These are phyloP conservation scores for Scleroderma citrinum DNA, from an alignment of 768 basidiomycete species.

Conservation along the genomic window DNA sequence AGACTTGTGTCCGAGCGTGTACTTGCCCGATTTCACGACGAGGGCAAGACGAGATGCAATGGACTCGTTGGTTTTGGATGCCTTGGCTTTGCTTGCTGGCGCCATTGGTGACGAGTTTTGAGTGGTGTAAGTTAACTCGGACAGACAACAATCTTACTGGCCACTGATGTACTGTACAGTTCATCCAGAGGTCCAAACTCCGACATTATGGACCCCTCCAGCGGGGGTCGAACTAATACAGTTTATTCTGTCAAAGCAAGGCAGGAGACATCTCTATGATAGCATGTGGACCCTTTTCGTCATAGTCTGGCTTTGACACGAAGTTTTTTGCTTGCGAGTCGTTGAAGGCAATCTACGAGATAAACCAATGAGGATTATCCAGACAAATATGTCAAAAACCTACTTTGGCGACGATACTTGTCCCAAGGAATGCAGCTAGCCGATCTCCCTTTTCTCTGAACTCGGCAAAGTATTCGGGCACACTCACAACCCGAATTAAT, in stretches of 20 bases:
- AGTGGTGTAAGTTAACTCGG: conserved; percentile 11
- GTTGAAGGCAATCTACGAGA: conserved; percentile 61
- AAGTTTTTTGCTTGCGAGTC: conserved; percentile 63
- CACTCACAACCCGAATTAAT: conserved; percentile 50
- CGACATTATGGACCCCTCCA: conserved; percentile 9
- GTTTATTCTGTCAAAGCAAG: conserved; percentile 40
- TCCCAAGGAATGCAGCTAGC: conserved; percentile 73
- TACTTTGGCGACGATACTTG: conserved; percentile 84
- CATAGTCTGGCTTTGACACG: conserved; percentile 77
- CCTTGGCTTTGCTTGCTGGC: conserved; percentile 92
- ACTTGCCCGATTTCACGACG: conserved; percentile 99
- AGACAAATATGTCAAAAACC: conserved; percentile 3
- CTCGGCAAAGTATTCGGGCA: conserved; percentile 90
- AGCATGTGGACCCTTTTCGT: conserved; percentile 62
- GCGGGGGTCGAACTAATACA: not conserved
- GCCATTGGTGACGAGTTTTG: conserved; percentile 57
- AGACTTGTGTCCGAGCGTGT: conserved; percentile 95
- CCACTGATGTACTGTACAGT: conserved; percentile 27
- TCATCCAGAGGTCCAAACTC: conserved; percentile 19
- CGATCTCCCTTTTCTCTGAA: conserved; percentile 83
- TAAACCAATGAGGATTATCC: conserved; percentile 1
- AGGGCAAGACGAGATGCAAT: conserved; percentile 89
- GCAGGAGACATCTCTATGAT: conserved; percentile 77
- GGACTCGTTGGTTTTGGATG: conserved; percentile 88
- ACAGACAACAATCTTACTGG: conserved; percentile 9